Base-by-base conservation (phyloP, 2,329 filamentous ascomycete genomes). In the Claviceps paspali region DNA sequence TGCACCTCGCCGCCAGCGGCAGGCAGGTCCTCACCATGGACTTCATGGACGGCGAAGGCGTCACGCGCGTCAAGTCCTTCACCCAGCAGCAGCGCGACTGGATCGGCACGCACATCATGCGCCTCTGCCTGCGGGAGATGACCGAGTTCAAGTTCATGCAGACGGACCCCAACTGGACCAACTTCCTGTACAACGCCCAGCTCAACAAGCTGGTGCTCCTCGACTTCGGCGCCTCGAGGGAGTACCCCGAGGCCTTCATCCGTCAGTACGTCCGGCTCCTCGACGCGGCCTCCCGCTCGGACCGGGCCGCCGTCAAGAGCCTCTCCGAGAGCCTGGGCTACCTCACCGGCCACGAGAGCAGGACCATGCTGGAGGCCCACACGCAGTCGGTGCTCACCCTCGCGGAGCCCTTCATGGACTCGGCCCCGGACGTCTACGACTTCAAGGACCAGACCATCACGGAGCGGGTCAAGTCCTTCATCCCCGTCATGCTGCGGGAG, bases 91-190 rank as follows among this genome's bases (percentile, higher is more conserved):
- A 96, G 57, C 77, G 80, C 42, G 86, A 98, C 63, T 95, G 87
- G 84, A 93, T 98, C 51, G 91, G 91, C 37, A 91, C 85, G 1
- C 83, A 96, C 51, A 83, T 96, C 46, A 71, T 96, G 36, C 82
- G 86, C 4, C 76, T 98, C 9, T 96, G 86, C 54, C 70, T 96
- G 28, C 79, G 87, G 41, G 91, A 96, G 61, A 88, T 96, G 48
- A 79, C 79, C 45, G 85, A 94, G 59, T 96, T 95, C 72, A 78
- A 70, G 42, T 96, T 93, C 64, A 98, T 98, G 91, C 91, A 98
- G 62, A 98, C 91, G 5, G 91, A 98, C 54, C 91, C 91, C 29
- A 98, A 98, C 65, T 98, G 91, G 91, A 96, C 88, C 24, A 98
- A 98, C 60, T 98, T 98, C 58, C 68, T 96, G 15, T 98, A 85